Conservation (phyloP, 1,284 basidiomycete species). For the Singerocomus inundabilis region DNA sequence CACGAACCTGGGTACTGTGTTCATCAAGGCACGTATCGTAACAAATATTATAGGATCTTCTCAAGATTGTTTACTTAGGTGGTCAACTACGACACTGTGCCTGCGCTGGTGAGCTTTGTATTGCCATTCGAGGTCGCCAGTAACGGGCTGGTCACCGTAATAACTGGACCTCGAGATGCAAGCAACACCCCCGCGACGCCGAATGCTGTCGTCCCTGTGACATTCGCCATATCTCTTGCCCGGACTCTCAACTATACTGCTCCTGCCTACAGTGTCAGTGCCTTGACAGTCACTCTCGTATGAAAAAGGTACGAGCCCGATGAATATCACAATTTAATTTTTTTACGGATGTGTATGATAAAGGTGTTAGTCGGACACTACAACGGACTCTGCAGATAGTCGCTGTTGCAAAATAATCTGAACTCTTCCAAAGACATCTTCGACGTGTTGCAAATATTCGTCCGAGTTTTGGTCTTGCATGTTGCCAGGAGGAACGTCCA, state of each 20-base stretch:
- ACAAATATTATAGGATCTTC: not conserved
- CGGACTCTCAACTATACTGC: conserved; percentile 56
- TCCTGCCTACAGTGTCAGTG: conserved; percentile 57
- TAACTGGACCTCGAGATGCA: conserved; percentile 46
- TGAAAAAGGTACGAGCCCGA: not conserved
- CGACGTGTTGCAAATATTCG: conserved; percentile 45
- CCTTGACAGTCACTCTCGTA: conserved; percentile 35
- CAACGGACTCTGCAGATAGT: not conserved
- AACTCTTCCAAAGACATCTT: conserved; percentile 28
- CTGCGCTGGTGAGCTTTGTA: conserved; percentile 47
- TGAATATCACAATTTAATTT: not conserved
- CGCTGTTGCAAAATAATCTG: conserved; percentile 16
- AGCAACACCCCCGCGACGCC: conserved; percentile 57
- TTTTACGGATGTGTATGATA: not conserved
- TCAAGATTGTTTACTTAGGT: conserved; percentile 38
- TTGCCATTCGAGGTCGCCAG: conserved; percentile 53
- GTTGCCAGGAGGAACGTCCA: conserved; percentile 72
- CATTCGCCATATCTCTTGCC: conserved; percentile 43
- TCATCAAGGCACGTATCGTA: not conserved
- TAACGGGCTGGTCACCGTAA: conserved; percentile 43
- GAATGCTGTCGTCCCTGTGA: conserved; percentile 45
- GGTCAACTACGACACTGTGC: conserved; percentile 46
- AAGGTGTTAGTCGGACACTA: not conserved
- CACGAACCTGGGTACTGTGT: not conserved
- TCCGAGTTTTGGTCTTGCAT: conserved; percentile 72